Evolutionary conservation across 345 rosid genomes (phyloP), one percentile per base, ranked within the genome.

Genomic region (Boechera divaricarpa): DNA sequence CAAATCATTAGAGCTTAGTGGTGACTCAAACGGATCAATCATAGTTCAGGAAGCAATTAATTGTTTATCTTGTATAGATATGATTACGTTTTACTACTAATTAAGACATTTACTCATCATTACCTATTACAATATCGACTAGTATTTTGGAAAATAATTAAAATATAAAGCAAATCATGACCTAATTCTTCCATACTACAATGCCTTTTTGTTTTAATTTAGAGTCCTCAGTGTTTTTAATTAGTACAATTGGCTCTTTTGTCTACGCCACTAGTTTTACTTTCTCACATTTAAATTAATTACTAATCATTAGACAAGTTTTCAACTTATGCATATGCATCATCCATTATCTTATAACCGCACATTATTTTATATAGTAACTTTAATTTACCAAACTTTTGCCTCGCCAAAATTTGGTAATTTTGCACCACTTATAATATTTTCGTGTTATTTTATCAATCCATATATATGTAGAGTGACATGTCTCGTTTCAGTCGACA

Each of bases 111-210:
- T 65, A 41, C 21, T 52, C 63, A 78, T 41, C 74, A 78, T 73
- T 72, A 59, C 63, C 29, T 62, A 26, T 36, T 39, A 65, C 72
- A 57, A 65, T 64, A 71, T 63, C 80, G 64, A 57, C 58, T 45
- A 44, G 11, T 12, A 44, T 18, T 42, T 57, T n/a, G 36, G 35
- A 66, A n/a, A 49, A 58, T 36, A 24, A 48, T 51, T 24, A 41
- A 64, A 59, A 66, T 33, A 51, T 21, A 58, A 68, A 73, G 63
- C 77, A 70, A 38, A 41, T 78, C 77, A 59, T 67, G 77, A 78
- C 78, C 78, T 73, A 78, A 78, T 49, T 72, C 74, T 67, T 78
- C 59, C 74, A 72, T 64, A 64, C 53, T 75, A 38, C 49, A 47
- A 48, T 51, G 26, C 44, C 29, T 71, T 70, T 45, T 39, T 29